A percentile compares a stretch with the other conserved stretches of the same genome.
phyloP scores from a whole-genome alignment of 768 basidiomycete species.

The Lentinula detonsa region DNA sequence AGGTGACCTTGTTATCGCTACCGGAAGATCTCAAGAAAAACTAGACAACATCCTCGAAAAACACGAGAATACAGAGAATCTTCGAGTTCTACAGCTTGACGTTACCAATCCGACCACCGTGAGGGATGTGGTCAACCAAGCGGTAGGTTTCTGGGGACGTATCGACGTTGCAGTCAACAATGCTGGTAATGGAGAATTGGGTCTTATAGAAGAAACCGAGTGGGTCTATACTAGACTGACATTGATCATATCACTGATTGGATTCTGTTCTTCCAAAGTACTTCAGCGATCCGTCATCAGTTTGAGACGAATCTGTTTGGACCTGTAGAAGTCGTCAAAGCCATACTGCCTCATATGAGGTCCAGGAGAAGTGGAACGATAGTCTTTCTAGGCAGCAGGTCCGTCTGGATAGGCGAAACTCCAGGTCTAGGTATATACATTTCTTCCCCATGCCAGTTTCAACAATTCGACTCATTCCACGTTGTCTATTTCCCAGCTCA shows the following conservation, averaged over 20 bases:
- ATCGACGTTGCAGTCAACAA: constrained; percentile 66
- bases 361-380: constrained; percentile 34
- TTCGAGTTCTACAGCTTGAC: constrained; percentile 44
- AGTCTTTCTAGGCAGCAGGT: constrained; percentile 50
- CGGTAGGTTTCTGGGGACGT: constrained; percentile 39
- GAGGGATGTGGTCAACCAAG: constrained; percentile 36
- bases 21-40: constrained; percentile 39
- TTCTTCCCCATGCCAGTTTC: not conserved
- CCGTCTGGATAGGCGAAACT: constrained; percentile 42
- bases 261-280: not conserved
- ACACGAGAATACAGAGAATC: constrained; percentile 20
- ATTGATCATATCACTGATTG: not conserved
- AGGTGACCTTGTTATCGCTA: constrained; percentile 61
- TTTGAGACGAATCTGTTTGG: constrained; percentile 49
- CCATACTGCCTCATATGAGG: constrained; percentile 48
- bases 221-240: constrained; percentile 13
- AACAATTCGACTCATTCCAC: not conserved
- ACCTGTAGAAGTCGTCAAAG: constrained; percentile 45
- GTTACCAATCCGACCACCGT: constrained; percentile 40
- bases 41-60: constrained; percentile 28
- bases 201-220: constrained; percentile 55
- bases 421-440: not conserved
- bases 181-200: constrained; percentile 42
- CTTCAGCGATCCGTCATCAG: constrained; percentile 20
- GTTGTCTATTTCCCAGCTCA: not conserved